These are phyloP conservation scores for Auriscalpium vulgare DNA, from an alignment of 768 basidiomycete genomes.

Conservation along the genomic window DNA sequence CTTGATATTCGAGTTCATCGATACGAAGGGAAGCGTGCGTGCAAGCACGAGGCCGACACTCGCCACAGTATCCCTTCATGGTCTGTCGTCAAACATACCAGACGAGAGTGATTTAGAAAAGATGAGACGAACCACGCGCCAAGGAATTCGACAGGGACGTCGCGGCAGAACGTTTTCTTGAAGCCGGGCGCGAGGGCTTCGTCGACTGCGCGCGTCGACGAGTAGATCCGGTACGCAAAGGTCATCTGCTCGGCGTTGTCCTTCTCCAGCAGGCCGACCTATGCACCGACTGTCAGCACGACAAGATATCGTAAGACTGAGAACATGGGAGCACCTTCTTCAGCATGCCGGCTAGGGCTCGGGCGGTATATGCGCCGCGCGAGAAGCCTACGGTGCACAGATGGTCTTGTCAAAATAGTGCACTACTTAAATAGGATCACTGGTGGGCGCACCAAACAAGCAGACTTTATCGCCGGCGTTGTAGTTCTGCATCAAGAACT, in stretches of 20 bases:
- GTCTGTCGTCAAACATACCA: background rate
- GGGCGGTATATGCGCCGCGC: constrained; percentile 55
- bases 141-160: constrained; percentile 69
- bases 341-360: constrained; percentile 71
- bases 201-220: constrained; percentile 38
- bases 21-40: constrained; percentile 59
- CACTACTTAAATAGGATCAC: background rate
- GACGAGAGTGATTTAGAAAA: background rate
- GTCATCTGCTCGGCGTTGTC: constrained; percentile 63
- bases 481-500: constrained; percentile 75
- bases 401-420: background rate
- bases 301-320: background rate
- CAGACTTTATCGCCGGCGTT: constrained; percentile 66
- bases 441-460: constrained; percentile 46
- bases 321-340: constrained; percentile 41
- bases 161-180: constrained; percentile 61
- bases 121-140: constrained; percentile 57
- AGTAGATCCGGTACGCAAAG: constrained; percentile 72
- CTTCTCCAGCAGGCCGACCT: constrained; percentile 66
- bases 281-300: background rate
- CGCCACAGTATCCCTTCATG: constrained; percentile 65
- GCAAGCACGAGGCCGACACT: constrained; percentile 63
- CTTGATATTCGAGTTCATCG: constrained; percentile 54
- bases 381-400: constrained; percentile 54
- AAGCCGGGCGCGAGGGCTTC: constrained; percentile 51